Base-by-base conservation (phyloP, 148 eudicot species). In the Tetragonia tetragonoides region DNA sequence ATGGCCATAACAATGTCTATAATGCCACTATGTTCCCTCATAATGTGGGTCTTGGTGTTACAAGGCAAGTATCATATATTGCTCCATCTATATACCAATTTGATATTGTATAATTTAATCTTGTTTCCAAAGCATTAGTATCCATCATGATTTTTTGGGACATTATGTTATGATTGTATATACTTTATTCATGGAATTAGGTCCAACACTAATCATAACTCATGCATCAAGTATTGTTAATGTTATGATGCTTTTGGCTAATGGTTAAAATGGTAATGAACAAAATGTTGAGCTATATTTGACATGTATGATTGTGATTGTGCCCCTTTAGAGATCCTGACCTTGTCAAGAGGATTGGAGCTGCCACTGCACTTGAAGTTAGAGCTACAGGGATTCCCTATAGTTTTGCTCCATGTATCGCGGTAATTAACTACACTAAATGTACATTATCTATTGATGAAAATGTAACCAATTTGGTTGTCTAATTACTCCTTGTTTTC, bases 321-420 rank as follows among this genome's bases (percentile, higher is more conserved):
- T 72, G 54, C 66, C 11, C 39, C 7, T 41, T 17, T 73, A 92
- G 97, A 69, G 97, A 92, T 79, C 97, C 93, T 70, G 81, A 77
- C 46, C 88, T 92, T 38, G 75, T 92, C 56, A 90, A 87, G 84
- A 90, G 77, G 86, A 92, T 92, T 34, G 97, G 97, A 74, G 93
- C 87, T 41, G 97, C 97, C 21, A 92, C 97, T 54, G 97, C 97
- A 44, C 87, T 90, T 79, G 97, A 92, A 88, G 91, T 88, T 70
- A 83, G 86, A 79, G 93, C 91, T 24, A 88, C 93, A 16, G 93
- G 93, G 72, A 92, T 92, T 24, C 89, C 87, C 10, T 92, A 92
- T n/a, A 74, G 82, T 44, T 92, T 92, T 78, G 93, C 97, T 68
- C 97, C 97, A 4, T 92, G 97, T 79, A 89, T 92, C 18, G 92